Conservation (phyloP, 2,329 filamentous ascomycete genomes). For the Beauveria medogensis region DNA sequence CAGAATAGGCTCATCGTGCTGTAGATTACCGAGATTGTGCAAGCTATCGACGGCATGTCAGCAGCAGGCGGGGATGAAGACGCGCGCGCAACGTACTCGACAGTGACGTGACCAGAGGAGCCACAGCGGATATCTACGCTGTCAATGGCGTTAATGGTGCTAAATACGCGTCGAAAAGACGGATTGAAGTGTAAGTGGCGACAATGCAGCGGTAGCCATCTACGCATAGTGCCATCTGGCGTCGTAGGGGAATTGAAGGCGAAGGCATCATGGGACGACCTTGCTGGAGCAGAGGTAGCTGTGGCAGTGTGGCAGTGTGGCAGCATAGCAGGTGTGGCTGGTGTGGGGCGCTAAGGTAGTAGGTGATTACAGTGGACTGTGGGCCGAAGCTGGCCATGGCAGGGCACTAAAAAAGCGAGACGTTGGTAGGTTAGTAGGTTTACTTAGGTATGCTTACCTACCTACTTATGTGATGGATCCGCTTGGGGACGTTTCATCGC, state of each 20-base stretch:
- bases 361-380: no score
- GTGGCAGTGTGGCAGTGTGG: no score
- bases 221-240: slow-evolving; percentile 3
- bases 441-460: no score
- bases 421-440: no score
- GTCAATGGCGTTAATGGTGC: slow-evolving; percentile 21
- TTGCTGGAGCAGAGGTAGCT: no score
- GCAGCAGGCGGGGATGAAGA: neutral
- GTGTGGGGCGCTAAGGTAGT: neutral
- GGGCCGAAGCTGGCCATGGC: no score
- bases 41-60: slow-evolving; percentile 29
- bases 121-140: slow-evolving; percentile 39
- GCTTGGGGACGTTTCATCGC: no score
- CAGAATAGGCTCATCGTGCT: slow-evolving; percentile 36
- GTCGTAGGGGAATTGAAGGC: neutral
- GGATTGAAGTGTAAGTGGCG: slow-evolving; percentile 10
- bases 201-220: slow-evolving; percentile 9
- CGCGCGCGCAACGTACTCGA: slow-evolving; percentile 37
- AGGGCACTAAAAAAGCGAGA: no score
- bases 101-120: slow-evolving; percentile 39
- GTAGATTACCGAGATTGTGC: slow-evolving; percentile 34
- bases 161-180: slow-evolving; percentile 18
- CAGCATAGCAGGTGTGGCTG: no score
- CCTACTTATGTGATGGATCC: no score
- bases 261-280: neutral